Evolutionary conservation across 768 basidiomycete species (phyloP).

Genomic region (Psilocybe subaeruginosa): DNA sequence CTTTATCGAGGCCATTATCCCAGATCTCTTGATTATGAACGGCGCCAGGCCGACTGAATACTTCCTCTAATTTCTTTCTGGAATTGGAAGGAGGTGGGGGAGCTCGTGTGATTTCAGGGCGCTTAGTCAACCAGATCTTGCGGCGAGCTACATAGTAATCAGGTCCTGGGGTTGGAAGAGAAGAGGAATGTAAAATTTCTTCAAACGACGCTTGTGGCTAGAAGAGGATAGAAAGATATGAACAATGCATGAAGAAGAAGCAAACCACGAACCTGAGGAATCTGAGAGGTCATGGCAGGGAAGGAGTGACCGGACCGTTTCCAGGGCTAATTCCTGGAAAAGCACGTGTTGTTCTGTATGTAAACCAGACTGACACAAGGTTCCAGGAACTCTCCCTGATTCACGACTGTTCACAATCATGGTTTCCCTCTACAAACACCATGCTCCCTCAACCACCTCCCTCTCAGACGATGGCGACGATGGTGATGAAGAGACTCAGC

Average conservation of each 20-base stretch:
- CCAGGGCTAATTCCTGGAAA: not conserved
- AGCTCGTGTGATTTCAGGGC: constrained; percentile 23
- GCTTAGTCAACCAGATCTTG: constrained; percentile 56
- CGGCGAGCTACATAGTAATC: constrained; percentile 65
- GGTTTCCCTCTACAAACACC: constrained; percentile 51
- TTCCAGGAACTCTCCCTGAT: constrained; percentile 16
- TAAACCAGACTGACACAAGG: constrained; percentile 15
- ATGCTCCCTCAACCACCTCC: constrained; percentile 77
- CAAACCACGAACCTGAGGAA: constrained; percentile 14
- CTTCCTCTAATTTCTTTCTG: constrained; percentile 50
- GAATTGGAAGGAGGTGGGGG: constrained; percentile 34
- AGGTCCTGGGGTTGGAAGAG: constrained; percentile 65
- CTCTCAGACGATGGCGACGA: constrained; percentile 77
- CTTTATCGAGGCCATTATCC: constrained; percentile 56
- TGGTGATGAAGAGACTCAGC: constrained; percentile 41
- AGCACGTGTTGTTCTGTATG: constrained; percentile 22
- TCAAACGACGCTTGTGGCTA: constrained; percentile 37
- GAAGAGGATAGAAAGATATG: constrained; percentile 9
- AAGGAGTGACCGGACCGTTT: constrained; percentile 8
- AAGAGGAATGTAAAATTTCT: constrained; percentile 35
- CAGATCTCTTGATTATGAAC: constrained; percentile 55
- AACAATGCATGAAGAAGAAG: constrained; percentile 4
- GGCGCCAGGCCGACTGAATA: constrained; percentile 50
- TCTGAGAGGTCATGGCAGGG: constrained; percentile 8
- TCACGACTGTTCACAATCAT: constrained; percentile 30